Base-by-base conservation (phyloP, 179 eudicot species). In the Dionaea muscipula region DNA sequence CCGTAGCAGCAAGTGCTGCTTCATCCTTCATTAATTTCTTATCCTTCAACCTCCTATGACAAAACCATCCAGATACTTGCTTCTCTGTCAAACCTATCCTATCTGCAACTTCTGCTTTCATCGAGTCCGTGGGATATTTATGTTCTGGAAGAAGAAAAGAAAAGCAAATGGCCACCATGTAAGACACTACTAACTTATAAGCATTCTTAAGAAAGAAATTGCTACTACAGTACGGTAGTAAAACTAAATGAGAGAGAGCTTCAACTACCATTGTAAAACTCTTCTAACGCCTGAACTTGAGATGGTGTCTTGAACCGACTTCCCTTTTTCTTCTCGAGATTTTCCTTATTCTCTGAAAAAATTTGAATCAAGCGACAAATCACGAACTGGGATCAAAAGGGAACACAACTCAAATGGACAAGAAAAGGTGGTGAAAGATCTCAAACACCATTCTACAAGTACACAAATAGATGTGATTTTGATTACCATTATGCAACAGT, bases 61-160 rank as follows among this genome's bases (percentile, higher is more conserved):
- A 91, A 74, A 91, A 82, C 98, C 98, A 91, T 37, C 96, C 96
- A 33, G 98, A 81, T 59, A 91, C 68, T 70, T 91, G 98, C 69
- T 85, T 91, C 53, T 88, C 96, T n/a, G 98, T 72, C 67, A 91
- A 67, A 27, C 81, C 83, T 61, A 84, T 33, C 61, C 77, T 72
- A 53, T 66, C 71, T 41, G 96, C 93, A 41, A 88, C 71, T 53
- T 77, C 72, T 35, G 68, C 51, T 74, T 84, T 91, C 82, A 78
- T 50, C 20, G 83, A 51, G 59, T 84, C 96, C 10, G 88, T 63
- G 36, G 98, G 98, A 63, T 91, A 84, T 53, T 81, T 91, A 70
- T 91, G 82, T 38, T 91, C 98, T 91, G 89, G 48, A 38, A 28
- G 61, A 53, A 59, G 24, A 45, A 55, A 37, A 7, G 17, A 23